Conservation (phyloP, 345 rosid genomes). For the Salix viminalis region DNA sequence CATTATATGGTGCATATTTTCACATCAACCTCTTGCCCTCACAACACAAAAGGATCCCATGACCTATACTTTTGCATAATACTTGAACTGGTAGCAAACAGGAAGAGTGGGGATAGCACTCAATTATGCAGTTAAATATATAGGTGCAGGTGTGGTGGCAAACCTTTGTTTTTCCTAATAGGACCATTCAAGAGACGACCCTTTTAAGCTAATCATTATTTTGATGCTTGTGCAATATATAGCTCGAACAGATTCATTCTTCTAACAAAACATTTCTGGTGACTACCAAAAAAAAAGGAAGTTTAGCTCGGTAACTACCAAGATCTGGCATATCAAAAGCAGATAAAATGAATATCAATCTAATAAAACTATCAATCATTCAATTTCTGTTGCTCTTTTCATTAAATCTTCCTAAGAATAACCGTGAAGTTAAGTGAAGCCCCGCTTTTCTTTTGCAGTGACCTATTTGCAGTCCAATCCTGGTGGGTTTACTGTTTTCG, state of each 20-base stretch:
- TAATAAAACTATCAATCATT: background rate
- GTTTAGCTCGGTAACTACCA: background rate
- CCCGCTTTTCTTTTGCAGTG: background rate
- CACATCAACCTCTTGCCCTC: background rate
- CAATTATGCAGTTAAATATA: background rate
- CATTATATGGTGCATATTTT: background rate
- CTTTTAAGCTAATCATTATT: background rate
- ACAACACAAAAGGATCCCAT: background rate
- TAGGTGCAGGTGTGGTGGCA: background rate
- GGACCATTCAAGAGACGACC: background rate
- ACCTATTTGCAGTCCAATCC: conserved; percentile 26
- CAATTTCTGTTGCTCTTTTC: background rate
- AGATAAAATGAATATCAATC: background rate
- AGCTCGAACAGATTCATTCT: background rate
- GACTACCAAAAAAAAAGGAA: background rate
- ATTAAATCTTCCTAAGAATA: background rate
- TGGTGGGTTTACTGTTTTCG: conserved; percentile 23
- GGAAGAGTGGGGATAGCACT: background rate
- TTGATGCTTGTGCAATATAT: background rate
- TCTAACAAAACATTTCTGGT: background rate
- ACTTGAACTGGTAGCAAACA: background rate
- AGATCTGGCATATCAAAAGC: background rate
- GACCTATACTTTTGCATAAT: background rate
- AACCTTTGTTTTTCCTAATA: background rate
- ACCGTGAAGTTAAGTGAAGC: background rate